Evolutionary conservation across 352 stramenopile species (phyloP).

Genomic region (Globisporangium cystogenes): DNA sequence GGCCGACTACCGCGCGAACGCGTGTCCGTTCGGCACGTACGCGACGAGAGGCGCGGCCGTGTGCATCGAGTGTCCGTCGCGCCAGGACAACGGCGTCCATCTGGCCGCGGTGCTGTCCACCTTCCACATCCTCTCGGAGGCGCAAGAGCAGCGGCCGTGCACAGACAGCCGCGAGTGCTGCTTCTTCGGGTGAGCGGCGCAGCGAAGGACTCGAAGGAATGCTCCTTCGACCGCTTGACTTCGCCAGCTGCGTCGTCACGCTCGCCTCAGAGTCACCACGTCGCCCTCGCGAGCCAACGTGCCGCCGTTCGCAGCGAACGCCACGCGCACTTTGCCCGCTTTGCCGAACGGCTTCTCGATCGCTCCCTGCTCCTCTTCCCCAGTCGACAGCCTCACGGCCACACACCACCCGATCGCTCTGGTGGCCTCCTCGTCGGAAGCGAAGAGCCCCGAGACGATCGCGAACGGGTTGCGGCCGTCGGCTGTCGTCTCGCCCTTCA

Average conservation of each 20-base stretch:
- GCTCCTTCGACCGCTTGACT: too few relatives aligned
- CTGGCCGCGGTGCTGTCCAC: slow-evolving; percentile 16
- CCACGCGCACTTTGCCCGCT: slow-evolving; percentile 63
- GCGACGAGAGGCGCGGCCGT: slow-evolving; percentile 26
- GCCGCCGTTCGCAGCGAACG: slow-evolving; percentile 33
- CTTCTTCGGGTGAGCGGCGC: slow-evolving; percentile 26
- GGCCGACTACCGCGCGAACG: slow-evolving; percentile 31
- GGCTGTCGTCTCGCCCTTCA: slow-evolving; percentile 62
- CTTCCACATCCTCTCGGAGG: slow-evolving; percentile 15
- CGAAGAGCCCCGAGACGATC: slow-evolving; percentile 55
- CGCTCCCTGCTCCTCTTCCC: slow-evolving; percentile 23
- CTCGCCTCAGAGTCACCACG: neutral
- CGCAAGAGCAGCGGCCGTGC: slow-evolving; percentile 18
- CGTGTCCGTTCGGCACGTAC: slow-evolving; percentile 40
- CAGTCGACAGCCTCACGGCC: slow-evolving; percentile 13
- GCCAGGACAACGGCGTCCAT: slow-evolving; percentile 13
- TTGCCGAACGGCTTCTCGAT: slow-evolving; percentile 78
- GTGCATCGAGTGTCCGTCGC: slow-evolving; percentile 43
- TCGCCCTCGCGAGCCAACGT: slow-evolving; percentile 44
- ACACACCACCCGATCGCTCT: slow-evolving; percentile 22
- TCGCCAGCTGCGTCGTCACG: neutral
- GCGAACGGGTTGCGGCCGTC: slow-evolving; percentile 61
- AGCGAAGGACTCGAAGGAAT: neutral
- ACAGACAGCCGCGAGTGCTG: slow-evolving; percentile 39
- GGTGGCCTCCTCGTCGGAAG: slow-evolving; percentile 33